Percentiles rank a stretch among this genome's conserved stretches.
These are phyloP conservation scores for Saturnispora silvae DNA, from an alignment of 805 yeast species.

Conservation along the genomic window DNA sequence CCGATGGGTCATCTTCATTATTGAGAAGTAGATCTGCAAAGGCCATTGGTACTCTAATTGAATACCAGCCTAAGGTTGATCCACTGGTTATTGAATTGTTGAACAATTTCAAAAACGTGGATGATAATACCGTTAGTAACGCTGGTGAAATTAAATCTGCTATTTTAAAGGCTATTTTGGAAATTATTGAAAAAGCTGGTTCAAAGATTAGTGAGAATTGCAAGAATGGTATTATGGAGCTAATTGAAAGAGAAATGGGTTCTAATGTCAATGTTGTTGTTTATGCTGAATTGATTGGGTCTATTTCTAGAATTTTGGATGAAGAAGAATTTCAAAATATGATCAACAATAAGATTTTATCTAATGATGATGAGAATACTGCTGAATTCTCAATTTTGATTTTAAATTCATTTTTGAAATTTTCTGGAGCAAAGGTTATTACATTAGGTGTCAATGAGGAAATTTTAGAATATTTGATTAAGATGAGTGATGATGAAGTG, in stretches of 20 bases:
- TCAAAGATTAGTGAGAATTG: conserved; percentile 64
- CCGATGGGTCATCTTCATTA: conserved; percentile 64
- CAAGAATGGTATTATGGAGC: conserved; percentile 52
- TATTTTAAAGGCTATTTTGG: conserved; percentile 74
- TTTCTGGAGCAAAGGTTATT: conserved; percentile 59
- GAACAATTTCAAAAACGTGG: conserved; percentile 55
- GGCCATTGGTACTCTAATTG: conserved; percentile 81
- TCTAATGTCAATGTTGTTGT: conserved; percentile 52
- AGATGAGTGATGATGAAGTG: conserved; percentile 31
- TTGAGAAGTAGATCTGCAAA: conserved; percentile 78
- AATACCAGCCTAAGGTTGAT: conserved; percentile 87
- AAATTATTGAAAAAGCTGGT: conserved; percentile 75
- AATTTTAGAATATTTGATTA: conserved; percentile 38
- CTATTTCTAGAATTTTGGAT: conserved; percentile 58
- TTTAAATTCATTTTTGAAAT: conserved; percentile 69
- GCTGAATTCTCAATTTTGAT: conserved; percentile 60
- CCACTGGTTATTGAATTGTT: conserved; percentile 81
- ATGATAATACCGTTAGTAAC: conserved; percentile 41
- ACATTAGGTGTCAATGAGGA: conserved; percentile 39
- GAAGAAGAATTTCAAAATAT: conserved; percentile 53
- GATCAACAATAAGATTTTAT: conserved; percentile 48
- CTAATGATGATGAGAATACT: conserved; percentile 27
- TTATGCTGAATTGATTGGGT: conserved; percentile 70
- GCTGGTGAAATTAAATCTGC: conserved; percentile 74
- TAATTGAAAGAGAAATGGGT: conserved; percentile 61